Conservation (phyloP, 495 filamentous ascomycete species). For the Letharia lupina region DNA sequence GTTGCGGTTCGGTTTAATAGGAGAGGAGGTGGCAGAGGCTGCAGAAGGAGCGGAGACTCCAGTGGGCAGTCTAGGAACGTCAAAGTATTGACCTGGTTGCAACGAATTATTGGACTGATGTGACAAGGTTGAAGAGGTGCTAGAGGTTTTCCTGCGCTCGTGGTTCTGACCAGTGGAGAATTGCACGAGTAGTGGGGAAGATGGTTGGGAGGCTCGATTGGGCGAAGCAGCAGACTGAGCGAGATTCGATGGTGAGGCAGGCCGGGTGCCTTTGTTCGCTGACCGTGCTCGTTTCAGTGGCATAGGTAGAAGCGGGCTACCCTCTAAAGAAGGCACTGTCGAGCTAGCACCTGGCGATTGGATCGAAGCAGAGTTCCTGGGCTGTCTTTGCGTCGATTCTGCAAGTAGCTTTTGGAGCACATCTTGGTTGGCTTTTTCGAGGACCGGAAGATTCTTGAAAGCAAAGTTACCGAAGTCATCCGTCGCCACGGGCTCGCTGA, state of each 20-base stretch:
- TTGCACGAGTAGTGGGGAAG: slow-evolving; percentile 85
- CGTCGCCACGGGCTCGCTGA: slow-evolving; percentile 79
- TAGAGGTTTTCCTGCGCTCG: slow-evolving; percentile 72
- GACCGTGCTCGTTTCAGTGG: slow-evolving; percentile 80
- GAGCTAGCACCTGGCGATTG: slow-evolving; percentile 39
- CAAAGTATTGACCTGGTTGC: slow-evolving; percentile 67
- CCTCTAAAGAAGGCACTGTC: slow-evolving; percentile 62
- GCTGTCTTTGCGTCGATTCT: slow-evolving; percentile 67
- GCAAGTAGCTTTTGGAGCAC: slow-evolving; percentile 91
- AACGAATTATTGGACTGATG: slow-evolving; percentile 66
- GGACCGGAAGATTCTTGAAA: slow-evolving; percentile 93
- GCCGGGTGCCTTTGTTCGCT: slow-evolving; percentile 66
- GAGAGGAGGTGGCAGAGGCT: slow-evolving; percentile 60
- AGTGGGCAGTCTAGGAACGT: slow-evolving; percentile 53
- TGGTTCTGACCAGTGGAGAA: slow-evolving; percentile 76
- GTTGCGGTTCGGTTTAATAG: slow-evolving; percentile 62
- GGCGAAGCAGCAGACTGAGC: slow-evolving; percentile 80
- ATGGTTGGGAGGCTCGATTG: slow-evolving; percentile 80
- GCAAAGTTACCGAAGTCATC: slow-evolving; percentile 96
- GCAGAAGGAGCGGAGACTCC: slow-evolving; percentile 53
- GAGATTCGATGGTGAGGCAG: slow-evolving; percentile 72
- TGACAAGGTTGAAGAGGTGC: slow-evolving; percentile 74
- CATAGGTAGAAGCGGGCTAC: slow-evolving; percentile 72
- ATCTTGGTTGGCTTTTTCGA: slow-evolving; percentile 98
- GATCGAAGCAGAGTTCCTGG: slow-evolving; percentile 34